Percentiles rank a stretch among this genome's conserved stretches.
phyloP scores from a whole-genome alignment of 495 filamentous ascomycete species.

The Tetracladium marchalianum region DNA sequence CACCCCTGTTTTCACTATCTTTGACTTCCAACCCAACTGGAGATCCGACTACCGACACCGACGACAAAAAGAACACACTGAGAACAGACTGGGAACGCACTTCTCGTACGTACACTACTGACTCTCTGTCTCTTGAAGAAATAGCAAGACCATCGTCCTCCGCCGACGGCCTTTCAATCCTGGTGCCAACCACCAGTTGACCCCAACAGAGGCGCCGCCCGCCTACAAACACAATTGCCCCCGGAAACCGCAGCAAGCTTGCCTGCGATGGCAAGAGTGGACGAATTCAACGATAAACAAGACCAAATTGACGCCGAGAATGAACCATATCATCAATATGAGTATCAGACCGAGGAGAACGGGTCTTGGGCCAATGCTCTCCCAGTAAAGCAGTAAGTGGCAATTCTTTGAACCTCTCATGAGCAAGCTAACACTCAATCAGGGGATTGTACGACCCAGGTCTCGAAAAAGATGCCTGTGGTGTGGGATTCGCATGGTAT shows the following conservation, averaged over 20 bases:
- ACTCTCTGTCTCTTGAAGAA: no score
- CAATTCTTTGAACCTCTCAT: background rate
- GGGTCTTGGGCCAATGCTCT: conserved; percentile 91
- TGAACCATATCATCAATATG: conserved; percentile 51
- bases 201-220: no score
- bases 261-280: conserved; percentile 49
- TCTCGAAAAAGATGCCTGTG: conserved; percentile 98
- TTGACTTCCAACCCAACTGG: no score
- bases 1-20: no score
- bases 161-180: no score
- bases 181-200: no score
- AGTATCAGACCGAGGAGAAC: conserved; percentile 82
- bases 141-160: no score
- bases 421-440: background rate
- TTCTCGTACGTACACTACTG: no score
- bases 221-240: no score
- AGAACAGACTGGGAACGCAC: no score
- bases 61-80: no score
- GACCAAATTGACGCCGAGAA: conserved; percentile 40
- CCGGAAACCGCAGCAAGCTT: conserved; percentile 17
- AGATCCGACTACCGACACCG: no score
- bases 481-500: conserved; percentile 98
- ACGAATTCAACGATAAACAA: conserved; percentile 49
- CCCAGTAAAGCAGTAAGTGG: conserved; percentile 76
- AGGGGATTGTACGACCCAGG: conserved; percentile 90